Evolutionary conservation across 192 early-diverging fungal species (phyloP), one percentile per base, ranked within the genome.

Genomic region (Dispira simplex): DNA sequence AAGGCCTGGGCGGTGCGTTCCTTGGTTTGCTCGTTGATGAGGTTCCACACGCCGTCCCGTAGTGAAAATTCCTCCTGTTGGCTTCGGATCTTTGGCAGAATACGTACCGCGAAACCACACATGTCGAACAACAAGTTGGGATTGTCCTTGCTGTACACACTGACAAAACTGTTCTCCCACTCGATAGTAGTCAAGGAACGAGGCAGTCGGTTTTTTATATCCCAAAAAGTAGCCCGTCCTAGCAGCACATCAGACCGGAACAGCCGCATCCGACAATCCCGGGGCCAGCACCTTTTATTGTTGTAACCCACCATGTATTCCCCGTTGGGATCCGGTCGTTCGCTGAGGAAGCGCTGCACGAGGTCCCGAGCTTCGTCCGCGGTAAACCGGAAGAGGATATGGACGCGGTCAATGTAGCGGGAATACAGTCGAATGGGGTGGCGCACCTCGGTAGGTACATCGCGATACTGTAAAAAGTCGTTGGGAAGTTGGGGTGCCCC

Each of bases 241-340:
- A 97, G 69, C 64, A 97, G 95, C 52, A 99, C 95, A 71, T 99
- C 97, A 74, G 92, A 92, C 78, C 94, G 94, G 91, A 99, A 95
- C 65, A 99, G 70, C 48, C 97, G 87, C 97, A 99, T 99, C 59
- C 97, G 87, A 65, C 92, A 91, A 76, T 99, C 97, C 55, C 97
- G 88, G 21, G 97, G 97, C 97, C 92, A 97, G 80, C 92, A 95
- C 64, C 91, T 93, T 68, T 95, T 95, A 81, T 95, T 94, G 73
- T 92, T 91, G 76, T 99, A 99, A 1, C 97, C 94, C 13, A 97
- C 97, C 49, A 97, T 86, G 70, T 97, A 97, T 66, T 97, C 95
- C 32, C 63, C 63, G 74, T 96, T 97, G 8, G 95, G 97, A 72
- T 99, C 97, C 0, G 97, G 97, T 74, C 95, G 90, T 73, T 99